Percentiles rank a stretch among this genome's conserved stretches.
Evolutionary conservation across 2,329 filamentous ascomycete species (phyloP).

Genomic region (Colletotrichum noveboracense): DNA sequence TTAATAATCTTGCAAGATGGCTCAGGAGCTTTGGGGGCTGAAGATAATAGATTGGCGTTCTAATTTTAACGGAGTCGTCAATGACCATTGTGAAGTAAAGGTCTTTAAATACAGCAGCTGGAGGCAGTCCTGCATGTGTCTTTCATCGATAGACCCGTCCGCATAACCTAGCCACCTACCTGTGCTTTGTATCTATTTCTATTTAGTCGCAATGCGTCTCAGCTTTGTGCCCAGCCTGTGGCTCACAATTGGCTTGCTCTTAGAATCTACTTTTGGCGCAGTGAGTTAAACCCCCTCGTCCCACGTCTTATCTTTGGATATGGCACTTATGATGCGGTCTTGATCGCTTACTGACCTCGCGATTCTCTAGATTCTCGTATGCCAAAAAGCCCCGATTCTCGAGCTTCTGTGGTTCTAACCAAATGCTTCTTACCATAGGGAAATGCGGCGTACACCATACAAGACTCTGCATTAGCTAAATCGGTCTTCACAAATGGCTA

Average conservation of each 20-base stretch:
- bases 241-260: neutral
- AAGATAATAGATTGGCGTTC: neutral
- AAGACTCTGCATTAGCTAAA: neutral
- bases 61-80: neutral
- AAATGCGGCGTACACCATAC: neutral
- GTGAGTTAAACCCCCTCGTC: neutral
- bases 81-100: neutral
- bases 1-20: neutral
- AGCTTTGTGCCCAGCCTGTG: neutral
- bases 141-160: neutral
- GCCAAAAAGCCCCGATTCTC: neutral
- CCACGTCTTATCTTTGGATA: fast-evolving
- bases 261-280: neutral
- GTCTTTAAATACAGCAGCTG: neutral
- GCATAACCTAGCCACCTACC: neutral
- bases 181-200: neutral
- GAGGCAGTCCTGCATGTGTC: neutral
- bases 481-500: neutral
- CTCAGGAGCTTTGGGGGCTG: neutral
- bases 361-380: neutral
- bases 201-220: neutral
- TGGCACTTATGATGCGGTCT: neutral
- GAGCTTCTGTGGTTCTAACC: neutral
- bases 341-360: neutral
- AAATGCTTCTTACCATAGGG: neutral